phyloP scores from a whole-genome alignment of 805 yeast genomes.

The Nakazawaea ishiwadae region DNA sequence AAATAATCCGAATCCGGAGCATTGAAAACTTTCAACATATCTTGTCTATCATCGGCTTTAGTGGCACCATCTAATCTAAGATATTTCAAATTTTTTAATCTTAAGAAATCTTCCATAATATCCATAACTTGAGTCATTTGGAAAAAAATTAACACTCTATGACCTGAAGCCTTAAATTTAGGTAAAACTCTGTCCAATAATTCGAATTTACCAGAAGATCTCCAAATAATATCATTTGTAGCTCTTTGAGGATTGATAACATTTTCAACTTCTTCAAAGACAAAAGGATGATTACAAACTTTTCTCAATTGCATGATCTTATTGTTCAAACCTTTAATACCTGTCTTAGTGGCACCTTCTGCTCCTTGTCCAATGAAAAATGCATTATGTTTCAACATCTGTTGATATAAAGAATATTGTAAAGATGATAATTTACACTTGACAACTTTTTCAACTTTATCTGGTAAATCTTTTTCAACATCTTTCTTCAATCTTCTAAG shows the following conservation, averaged over 20 bases:
- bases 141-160: slow-evolving; percentile 75
- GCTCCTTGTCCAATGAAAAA: slow-evolving; percentile 60
- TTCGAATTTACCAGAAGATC: slow-evolving; percentile 79
- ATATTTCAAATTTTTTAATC: slow-evolving; percentile 63
- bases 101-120: slow-evolving; percentile 79
- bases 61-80: slow-evolving; percentile 80
- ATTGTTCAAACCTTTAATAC: slow-evolving; percentile 74
- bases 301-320: slow-evolving; percentile 83
- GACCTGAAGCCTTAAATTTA: slow-evolving; percentile 69
- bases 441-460: slow-evolving; percentile 76
- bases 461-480: slow-evolving; percentile 83
- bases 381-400: slow-evolving; percentile 68
- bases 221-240: slow-evolving; percentile 67
- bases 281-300: slow-evolving; percentile 85
- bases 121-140: slow-evolving; percentile 92
- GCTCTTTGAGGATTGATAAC: slow-evolving; percentile 57
- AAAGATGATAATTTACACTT: slow-evolving; percentile 75
- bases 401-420: slow-evolving; percentile 67
- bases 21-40: slow-evolving; percentile 67
- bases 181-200: slow-evolving; percentile 71
- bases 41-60: slow-evolving; percentile 79
- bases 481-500: slow-evolving; percentile 81
- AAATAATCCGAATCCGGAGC: slow-evolving; percentile 74
- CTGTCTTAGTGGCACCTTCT: slow-evolving; percentile 56
- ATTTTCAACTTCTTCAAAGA: slow-evolving; percentile 76